These are phyloP conservation scores for Trametes meyenii DNA, from an alignment of 768 basidiomycete species.

Conservation along the genomic window DNA sequence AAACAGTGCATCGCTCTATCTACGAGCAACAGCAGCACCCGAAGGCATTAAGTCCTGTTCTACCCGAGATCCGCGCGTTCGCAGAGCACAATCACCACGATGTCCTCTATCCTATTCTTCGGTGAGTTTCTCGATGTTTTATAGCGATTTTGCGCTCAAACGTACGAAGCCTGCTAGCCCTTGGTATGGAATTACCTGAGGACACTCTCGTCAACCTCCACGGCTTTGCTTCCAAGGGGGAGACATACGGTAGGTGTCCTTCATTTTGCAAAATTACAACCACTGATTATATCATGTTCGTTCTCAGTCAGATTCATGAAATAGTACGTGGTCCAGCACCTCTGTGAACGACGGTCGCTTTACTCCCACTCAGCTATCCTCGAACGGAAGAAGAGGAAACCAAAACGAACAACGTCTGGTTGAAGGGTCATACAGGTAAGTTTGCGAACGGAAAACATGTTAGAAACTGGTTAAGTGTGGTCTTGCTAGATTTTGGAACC, in stretches of 20 bases:
- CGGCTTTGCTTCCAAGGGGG: constrained; percentile 39
- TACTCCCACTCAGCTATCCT: constrained; percentile 30
- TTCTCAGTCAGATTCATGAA: constrained; percentile 34
- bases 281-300: neutral
- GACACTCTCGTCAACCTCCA: constrained; percentile 46
- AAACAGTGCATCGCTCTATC: constrained; percentile 53
- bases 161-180: constrained; percentile 40
- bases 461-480: neutral
- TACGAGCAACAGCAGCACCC: constrained; percentile 50
- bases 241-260: constrained; percentile 38
- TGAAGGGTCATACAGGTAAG: constrained; percentile 41
- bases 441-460: neutral
- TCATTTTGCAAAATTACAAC: too few species aligned
- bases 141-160: neutral
- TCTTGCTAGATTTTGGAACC: constrained; percentile 35
- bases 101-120: constrained; percentile 51
- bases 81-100: constrained; percentile 53
- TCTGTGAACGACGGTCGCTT: neutral
- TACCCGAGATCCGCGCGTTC: constrained; percentile 56
- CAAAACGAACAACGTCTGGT: constrained; percentile 37
- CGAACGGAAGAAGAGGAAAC: constrained; percentile 36
- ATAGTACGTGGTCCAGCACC: constrained; percentile 6
- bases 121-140: constrained; percentile 35
- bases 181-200: constrained; percentile 50
- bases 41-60: constrained; percentile 47